A percentile compares a stretch with the other conserved stretches of the same genome.
Conservation (phyloP, 2,329 filamentous ascomycete species). For the Stemphylium vesicarium region DNA sequence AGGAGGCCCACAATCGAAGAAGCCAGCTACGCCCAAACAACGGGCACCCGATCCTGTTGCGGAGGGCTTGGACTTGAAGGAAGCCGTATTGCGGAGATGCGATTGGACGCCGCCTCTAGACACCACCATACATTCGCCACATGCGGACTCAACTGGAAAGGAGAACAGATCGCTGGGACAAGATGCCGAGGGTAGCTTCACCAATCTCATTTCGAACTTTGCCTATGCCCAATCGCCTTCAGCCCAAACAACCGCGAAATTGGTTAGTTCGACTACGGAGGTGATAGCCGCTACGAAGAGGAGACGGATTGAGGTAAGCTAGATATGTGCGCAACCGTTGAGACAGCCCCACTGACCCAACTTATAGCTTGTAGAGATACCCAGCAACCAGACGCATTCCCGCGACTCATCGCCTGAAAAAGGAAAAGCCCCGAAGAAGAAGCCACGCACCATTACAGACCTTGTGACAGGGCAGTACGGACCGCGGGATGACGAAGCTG, state of each 20-base stretch:
- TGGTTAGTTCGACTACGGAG: conserved; percentile 6
- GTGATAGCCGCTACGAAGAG: conserved; percentile 30
- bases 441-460: conserved; percentile 49
- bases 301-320: conserved; percentile 37
- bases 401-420: conserved; percentile 39
- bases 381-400: conserved; percentile 27
- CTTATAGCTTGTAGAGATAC: conserved; percentile 35
- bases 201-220: conserved; percentile 38
- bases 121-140: conserved; percentile 21
- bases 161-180: conserved; percentile 27
- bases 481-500: conserved; percentile 10
- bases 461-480: conserved; percentile 47
- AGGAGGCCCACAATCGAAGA: conserved; percentile 25
- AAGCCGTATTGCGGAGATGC: conserved; percentile 38
- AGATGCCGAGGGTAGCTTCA: conserved; percentile 25
- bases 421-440: conserved; percentile 47
- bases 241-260: conserved; percentile 7
- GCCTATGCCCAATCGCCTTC: conserved; percentile 29
- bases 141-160: conserved; percentile 30
- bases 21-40: conserved; percentile 17
- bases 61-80: conserved; percentile 33
- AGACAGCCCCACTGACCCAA: not conserved
- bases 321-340: not conserved
- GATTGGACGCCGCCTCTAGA: conserved; percentile 49
- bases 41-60: conserved; percentile 11